These are phyloP conservation scores for Myotisia sp. DNA, from an alignment of 2,329 filamentous ascomycete genomes.

Conservation along the genomic window DNA sequence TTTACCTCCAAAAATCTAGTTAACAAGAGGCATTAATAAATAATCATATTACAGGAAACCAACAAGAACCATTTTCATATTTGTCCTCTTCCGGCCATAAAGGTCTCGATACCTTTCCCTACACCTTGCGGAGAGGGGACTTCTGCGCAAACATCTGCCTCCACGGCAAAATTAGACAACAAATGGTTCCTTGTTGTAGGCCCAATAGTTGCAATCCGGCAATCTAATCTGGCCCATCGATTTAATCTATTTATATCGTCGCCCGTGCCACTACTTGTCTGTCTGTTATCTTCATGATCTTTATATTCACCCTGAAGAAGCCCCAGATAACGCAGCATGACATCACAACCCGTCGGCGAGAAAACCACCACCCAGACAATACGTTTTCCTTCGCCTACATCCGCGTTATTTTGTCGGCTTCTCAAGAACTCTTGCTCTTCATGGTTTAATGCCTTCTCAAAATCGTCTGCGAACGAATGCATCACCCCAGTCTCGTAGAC, in stretches of 20 bases:
- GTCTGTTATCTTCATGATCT: constrained; percentile 3
- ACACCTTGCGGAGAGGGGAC: constrained; percentile 73
- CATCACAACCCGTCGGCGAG: constrained; percentile 47
- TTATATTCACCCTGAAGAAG: constrained; percentile 27
- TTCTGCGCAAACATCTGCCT: constrained; percentile 51
- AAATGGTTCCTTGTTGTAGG: constrained; percentile 78
- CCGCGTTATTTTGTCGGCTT: too few relatives aligned
- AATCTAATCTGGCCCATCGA: constrained; percentile 26
- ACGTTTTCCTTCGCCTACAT: constrained; percentile 5
- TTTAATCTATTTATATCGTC: constrained; percentile 7
- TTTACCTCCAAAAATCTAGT: too few relatives aligned
- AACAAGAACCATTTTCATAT: too few relatives aligned
- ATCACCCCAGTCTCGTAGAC: constrained; percentile 80
- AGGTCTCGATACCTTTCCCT: constrained; percentile 48
- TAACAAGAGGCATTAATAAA: too few relatives aligned
- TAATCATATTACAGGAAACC: too few relatives aligned
- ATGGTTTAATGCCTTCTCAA: constrained; percentile 37
- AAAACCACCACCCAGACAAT: constrained; percentile 36
- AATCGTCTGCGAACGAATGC: constrained; percentile 58
- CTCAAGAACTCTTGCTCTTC: constrained; percentile 13
- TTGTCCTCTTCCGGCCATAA: constrained; percentile 26
- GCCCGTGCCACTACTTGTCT: too few relatives aligned
- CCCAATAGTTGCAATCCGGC: constrained; percentile 73
- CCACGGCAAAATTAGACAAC: constrained; percentile 26
- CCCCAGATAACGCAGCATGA: constrained; percentile 42